Conservation (phyloP, 306 rosid species). For the Lathyrus oleraceus region DNA sequence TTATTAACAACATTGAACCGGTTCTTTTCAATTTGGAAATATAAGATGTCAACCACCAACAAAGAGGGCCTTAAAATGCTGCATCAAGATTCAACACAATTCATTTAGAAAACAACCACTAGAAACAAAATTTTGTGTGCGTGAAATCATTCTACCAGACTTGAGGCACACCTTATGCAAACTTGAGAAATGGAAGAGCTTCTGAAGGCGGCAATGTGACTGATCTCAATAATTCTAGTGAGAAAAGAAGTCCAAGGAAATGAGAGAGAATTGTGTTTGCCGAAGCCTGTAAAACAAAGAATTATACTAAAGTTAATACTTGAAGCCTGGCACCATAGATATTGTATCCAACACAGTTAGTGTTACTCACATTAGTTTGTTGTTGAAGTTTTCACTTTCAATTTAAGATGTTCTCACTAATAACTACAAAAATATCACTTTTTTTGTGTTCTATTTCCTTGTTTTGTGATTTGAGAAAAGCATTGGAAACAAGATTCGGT, state of each 20-base stretch:
- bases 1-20: slow-evolving; percentile 31
- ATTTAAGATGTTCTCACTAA: not conserved
- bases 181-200: slow-evolving; percentile 54
- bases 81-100: slow-evolving; percentile 23
- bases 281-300: slow-evolving; percentile 65
- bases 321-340: slow-evolving; percentile 6
- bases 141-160: slow-evolving; percentile 8
- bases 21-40: slow-evolving; percentile 23
- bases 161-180: slow-evolving; percentile 47
- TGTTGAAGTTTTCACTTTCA: not conserved
- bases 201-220: slow-evolving; percentile 77
- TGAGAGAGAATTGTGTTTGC: slow-evolving; percentile 96
- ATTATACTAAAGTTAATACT: not conserved
- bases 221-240: slow-evolving; percentile 84
- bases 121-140: slow-evolving; percentile 2
- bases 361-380: not conserved
- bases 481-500: not conserved
- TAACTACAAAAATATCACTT: not conserved
- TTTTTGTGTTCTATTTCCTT: not conserved
- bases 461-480: not conserved
- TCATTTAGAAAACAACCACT: slow-evolving; percentile 22
- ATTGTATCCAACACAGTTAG: slow-evolving; percentile 21
- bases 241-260: slow-evolving; percentile 86
- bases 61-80: slow-evolving; percentile 19
- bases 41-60: slow-evolving; percentile 26